A percentile compares a stretch with the other conserved stretches of the same genome.
phyloP scores from a whole-genome alignment of 2,329 filamentous ascomycete genomes.

The Neonectria punicea region DNA sequence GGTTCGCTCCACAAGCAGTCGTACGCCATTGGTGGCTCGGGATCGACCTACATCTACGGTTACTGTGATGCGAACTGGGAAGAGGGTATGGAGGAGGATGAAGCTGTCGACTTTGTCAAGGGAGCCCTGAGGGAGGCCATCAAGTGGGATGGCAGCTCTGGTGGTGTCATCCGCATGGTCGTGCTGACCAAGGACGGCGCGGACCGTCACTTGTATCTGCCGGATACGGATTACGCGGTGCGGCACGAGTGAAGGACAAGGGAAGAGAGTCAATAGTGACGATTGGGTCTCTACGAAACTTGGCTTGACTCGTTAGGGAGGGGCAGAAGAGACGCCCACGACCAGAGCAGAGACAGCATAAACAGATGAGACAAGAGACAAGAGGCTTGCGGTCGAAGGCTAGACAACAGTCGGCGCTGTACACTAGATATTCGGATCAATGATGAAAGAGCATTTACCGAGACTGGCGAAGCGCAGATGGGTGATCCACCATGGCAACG shows the following conservation, averaged over 20 bases:
- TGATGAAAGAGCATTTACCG: conserved; percentile 36
- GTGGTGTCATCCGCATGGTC: conserved; percentile 97
- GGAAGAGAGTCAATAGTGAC: conserved; percentile 21
- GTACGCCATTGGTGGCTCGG: conserved; percentile 95
- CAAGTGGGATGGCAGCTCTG: conserved; percentile 99
- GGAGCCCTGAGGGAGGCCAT: conserved; percentile 91
- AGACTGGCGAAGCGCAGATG: conserved; percentile 23
- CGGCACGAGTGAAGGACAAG: conserved; percentile 65
- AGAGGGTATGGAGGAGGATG: conserved; percentile 92
- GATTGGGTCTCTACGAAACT: conserved; percentile 29
- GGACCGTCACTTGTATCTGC: conserved; percentile 93
- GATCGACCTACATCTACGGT: conserved; percentile 99
- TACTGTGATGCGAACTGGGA: conserved; percentile 98
- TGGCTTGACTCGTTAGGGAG: conserved; percentile 29
- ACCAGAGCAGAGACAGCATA: conserved; percentile 19
- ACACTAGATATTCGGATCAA: conserved; percentile 45
- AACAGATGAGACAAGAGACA: conserved; percentile 21
- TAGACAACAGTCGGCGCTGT: conserved; percentile 42
- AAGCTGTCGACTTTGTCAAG: conserved; percentile 94
- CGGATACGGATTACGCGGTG: conserved; percentile 86
- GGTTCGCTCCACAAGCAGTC: conserved; percentile 97
- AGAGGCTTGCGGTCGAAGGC: conserved; percentile 26
- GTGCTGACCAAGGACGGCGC: conserved; percentile 91
- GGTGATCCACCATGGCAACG: conserved; percentile 20
- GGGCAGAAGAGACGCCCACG: conserved; percentile 19